These are phyloP conservation scores for Atkinsonella texensis DNA, from an alignment of 2,329 filamentous ascomycete genomes.

Conservation along the genomic window DNA sequence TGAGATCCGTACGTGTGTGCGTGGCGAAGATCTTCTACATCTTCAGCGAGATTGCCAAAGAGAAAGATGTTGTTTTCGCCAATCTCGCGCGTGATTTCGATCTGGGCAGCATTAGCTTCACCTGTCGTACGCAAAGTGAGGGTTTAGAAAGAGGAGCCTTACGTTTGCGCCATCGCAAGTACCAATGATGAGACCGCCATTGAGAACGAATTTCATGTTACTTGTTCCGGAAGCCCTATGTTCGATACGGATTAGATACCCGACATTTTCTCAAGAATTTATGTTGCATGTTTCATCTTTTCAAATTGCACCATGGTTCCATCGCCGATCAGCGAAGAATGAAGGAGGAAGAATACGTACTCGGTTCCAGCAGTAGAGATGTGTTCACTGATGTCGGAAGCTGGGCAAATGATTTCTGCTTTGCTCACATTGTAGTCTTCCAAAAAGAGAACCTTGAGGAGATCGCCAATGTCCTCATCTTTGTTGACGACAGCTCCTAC, in stretches of 20 bases:
- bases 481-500: slow-evolving; percentile 87
- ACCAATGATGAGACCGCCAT: slow-evolving; percentile 92
- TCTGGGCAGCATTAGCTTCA: slow-evolving; percentile 29
- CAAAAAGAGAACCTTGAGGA: slow-evolving; percentile 93
- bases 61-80: slow-evolving; percentile 97
- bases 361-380: slow-evolving; percentile 97
- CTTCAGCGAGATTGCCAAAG: slow-evolving; percentile 89
- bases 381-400: slow-evolving; percentile 94
- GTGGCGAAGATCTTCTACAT: slow-evolving; percentile 92
- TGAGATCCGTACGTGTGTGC: slow-evolving; percentile 74
- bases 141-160: slow-evolving; percentile 26
- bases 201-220: slow-evolving; percentile 99
- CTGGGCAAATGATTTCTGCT: slow-evolving; percentile 90
- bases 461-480: slow-evolving; percentile 80
- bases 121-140: background rate
- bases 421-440: slow-evolving; percentile 99
- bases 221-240: slow-evolving; percentile 63
- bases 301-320: no score
- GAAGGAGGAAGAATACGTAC: slow-evolving; percentile 25
- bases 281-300: no score
- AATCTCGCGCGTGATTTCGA: slow-evolving; percentile 95
- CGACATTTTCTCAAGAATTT: background rate
- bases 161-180: slow-evolving; percentile 97
- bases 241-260: slow-evolving; percentile 5
- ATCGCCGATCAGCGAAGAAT: background rate